Base-by-base conservation (phyloP, 331 rosid genomes). In the Ulmus americana region DNA sequence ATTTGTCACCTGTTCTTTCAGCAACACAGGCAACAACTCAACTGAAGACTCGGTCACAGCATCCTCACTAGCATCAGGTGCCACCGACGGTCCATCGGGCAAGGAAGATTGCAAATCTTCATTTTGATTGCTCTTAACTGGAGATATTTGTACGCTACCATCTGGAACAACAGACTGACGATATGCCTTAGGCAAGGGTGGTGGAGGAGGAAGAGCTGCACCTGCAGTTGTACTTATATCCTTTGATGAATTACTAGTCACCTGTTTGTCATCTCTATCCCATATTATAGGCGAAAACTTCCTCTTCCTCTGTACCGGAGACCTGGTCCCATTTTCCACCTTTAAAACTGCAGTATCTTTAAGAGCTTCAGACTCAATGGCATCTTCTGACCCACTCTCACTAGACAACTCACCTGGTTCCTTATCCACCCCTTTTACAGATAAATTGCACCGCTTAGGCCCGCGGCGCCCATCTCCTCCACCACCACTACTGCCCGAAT, bases 401-500 rank as follows among this genome's bases (percentile, higher is more conserved):
- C 99, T 87, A 3, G 99, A 90, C 75, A 94, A 85, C 61, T 94
- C 99, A 63, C 99, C 99, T 1, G 97, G 91, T 78, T 94, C 99
- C 74, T 75, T 87, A 55, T 94, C 99, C 58, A 76, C 15, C 2
- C 82, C 28, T 82, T 73, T 84, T 6, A 54, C 76, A 8, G 81
- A 65, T 67, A 82, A 73, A 14, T 53, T 92, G 83, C 84, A 76
- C 45, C 78, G 79, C 63, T 80, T 83, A 8, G 87, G 85, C 39
- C 91, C 91, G 18, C 69, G 81, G 48, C 78, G 70, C 8, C 68
- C 59, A 50, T 72, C 62, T 15, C 74, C 61, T 12, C 73, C 60
- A 38, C 74, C 72, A 14, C 82, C 54, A n/a, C 90, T 88, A 7
- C 70, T 67, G 58, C 91, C 83, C 0, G 95, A 92, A 73, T 83